A percentile compares a stretch with the other conserved stretches of the same genome.
Evolutionary conservation across 2,329 filamentous ascomycete genomes (phyloP).

Genomic region (Fusarium irregulare): DNA sequence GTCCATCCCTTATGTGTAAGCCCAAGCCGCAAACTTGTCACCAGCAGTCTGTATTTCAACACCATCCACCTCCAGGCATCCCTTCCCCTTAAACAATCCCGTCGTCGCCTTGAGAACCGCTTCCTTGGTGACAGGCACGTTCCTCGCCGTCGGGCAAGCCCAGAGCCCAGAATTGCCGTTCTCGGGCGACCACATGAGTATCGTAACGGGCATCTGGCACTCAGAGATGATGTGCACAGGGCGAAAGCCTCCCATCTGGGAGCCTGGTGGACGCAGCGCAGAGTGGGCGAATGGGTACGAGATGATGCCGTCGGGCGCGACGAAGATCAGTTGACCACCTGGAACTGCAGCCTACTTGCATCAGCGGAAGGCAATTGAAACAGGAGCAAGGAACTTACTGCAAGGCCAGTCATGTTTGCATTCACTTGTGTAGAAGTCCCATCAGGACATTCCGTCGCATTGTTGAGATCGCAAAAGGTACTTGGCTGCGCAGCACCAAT

Average conservation of each 20-base stretch:
- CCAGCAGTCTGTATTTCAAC: constrained; percentile 46
- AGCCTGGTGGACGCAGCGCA: constrained; percentile 60
- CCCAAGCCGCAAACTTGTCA: constrained; percentile 51
- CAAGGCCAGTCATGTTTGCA: constrained; percentile 45
- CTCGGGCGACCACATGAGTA: constrained; percentile 43
- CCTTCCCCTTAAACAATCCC: constrained; percentile 34
- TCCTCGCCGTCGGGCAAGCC: constrained; percentile 41
- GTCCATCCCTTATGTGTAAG: constrained; percentile 50
- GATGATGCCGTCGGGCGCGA: constrained; percentile 64
- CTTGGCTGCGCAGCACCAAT: constrained; percentile 45
- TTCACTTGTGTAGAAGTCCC: constrained; percentile 46
- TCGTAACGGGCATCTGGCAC: constrained; percentile 34
- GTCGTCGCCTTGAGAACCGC: constrained; percentile 46
- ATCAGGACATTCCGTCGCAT: constrained; percentile 41
- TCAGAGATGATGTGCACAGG: constrained; percentile 44
- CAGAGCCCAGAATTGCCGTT: constrained; percentile 43
- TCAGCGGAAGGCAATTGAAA: no score
- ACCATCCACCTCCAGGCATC: constrained; percentile 51
- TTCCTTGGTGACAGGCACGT: constrained; percentile 23
- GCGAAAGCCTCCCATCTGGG: constrained; percentile 62
- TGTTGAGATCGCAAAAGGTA: constrained; percentile 42
- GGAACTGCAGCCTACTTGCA: constrained; percentile 67
- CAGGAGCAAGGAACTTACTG: no score
- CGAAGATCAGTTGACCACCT: constrained; percentile 71
- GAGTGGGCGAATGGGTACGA: constrained; percentile 69